Conservation (phyloP, 768 basidiomycete species). For the Lactarius vividus region DNA sequence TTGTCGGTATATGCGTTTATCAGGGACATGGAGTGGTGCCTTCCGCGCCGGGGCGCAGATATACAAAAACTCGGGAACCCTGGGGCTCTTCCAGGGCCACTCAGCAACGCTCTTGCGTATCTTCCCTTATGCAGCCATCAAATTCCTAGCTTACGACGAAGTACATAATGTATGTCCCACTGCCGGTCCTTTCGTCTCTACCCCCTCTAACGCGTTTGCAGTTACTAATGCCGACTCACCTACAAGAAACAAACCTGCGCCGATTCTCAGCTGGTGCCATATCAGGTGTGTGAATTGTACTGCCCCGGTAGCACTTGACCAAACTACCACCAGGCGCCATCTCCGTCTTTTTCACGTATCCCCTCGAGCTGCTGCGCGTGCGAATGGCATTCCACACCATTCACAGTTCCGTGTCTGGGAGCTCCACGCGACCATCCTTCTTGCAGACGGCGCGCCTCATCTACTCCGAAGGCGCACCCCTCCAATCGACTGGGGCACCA, state of each 20-base stretch:
- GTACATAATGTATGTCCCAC: constrained; percentile 60
- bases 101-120: constrained; percentile 91
- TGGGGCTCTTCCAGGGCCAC: constrained; percentile 92
- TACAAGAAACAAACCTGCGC: constrained; percentile 70
- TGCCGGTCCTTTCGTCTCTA: background rate
- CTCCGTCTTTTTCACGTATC: no score
- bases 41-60: constrained; percentile 75
- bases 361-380: no score
- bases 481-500: no score
- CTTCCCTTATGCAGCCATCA: constrained; percentile 96
- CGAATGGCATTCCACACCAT: no score
- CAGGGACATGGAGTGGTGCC: constrained; percentile 87
- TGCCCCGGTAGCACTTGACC: background rate
- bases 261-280: constrained; percentile 86
- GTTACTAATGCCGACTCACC: constrained; percentile 83
- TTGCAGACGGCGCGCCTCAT: no score
- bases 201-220: constrained; percentile 33
- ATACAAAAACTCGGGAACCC: constrained; percentile 59
- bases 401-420: no score
- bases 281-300: constrained; percentile 56
- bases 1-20: background rate
- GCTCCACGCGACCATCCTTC: no score
- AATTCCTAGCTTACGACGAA: constrained; percentile 95
- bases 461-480: no score
- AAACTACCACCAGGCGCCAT: no score